These are phyloP conservation scores for Cnidoscolus chayamansa DNA, from an alignment of 441 rosid species.

Conservation along the genomic window DNA sequence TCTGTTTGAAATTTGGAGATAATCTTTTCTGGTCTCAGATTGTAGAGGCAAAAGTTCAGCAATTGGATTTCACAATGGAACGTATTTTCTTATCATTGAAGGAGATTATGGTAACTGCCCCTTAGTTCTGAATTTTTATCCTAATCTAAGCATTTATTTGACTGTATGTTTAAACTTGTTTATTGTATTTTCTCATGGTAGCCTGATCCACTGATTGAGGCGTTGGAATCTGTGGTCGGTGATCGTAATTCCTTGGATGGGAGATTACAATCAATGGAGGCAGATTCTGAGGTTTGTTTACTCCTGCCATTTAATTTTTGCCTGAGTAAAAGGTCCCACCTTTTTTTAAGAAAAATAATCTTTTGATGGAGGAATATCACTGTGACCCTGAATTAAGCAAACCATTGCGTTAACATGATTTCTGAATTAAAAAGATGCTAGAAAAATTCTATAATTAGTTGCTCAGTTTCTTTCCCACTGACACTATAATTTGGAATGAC, in stretches of 20 bases:
- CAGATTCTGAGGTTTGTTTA: slow-evolving; percentile 57
- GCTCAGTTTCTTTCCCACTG: slow-evolving; percentile 1
- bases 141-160: neutral
- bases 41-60: slow-evolving; percentile 91
- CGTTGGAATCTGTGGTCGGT: slow-evolving; percentile 73
- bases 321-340: neutral
- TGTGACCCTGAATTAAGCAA: neutral
- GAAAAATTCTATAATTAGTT: neutral
- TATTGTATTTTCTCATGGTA: slow-evolving; percentile 28
- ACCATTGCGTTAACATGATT: too few species aligned
- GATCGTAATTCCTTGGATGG: slow-evolving; percentile 56
- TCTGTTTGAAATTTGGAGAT: slow-evolving; percentile 16
- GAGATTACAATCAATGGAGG: slow-evolving; percentile 59
- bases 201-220: slow-evolving; percentile 84
- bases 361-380: neutral
- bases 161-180: slow-evolving; percentile 8
- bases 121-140: neutral
- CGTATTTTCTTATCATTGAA: slow-evolving; percentile 89
- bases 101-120: slow-evolving; percentile 59
- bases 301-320: neutral
- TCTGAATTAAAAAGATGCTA: too few species aligned
- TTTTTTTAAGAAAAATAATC: neutral
- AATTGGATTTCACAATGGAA: slow-evolving; percentile 71
- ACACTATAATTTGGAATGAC: slow-evolving; percentile 25
- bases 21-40: slow-evolving; percentile 45